These are phyloP conservation scores for Excoecaria agallocha DNA, from an alignment of 345 rosid species.

Conservation along the genomic window DNA sequence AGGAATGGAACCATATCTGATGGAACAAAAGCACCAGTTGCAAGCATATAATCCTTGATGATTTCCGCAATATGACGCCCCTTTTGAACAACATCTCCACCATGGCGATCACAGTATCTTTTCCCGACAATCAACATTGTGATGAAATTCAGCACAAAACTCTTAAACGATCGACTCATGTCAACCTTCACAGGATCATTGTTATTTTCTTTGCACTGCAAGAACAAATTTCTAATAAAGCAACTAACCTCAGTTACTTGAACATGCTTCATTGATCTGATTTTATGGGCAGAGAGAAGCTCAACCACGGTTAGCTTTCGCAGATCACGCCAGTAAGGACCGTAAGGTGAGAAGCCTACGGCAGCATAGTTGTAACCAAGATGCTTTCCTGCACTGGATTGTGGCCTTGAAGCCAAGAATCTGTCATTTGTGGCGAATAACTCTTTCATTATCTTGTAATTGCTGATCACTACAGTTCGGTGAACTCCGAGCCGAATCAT, in stretches of 20 bases:
- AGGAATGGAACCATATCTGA: no score
- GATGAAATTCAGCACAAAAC: conserved; percentile 8
- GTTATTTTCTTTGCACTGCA: not conserved
- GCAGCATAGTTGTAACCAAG: conserved; percentile 16
- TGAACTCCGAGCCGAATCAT: not conserved
- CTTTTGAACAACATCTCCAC: not conserved
- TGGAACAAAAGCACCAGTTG: no score
- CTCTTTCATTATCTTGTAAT: conserved; percentile 7
- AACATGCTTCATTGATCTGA: conserved; percentile 19
- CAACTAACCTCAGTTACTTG: conserved; percentile 10
- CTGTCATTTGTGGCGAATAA: conserved; percentile 20
- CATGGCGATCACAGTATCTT: conserved; percentile 3
- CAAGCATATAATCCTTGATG: no score
- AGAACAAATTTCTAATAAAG: not conserved
- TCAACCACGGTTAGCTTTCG: conserved; percentile 19
- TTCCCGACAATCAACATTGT: conserved; percentile 27
- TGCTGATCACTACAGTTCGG: not conserved
- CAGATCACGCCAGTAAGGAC: conserved; percentile 16
- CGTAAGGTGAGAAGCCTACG: conserved; percentile 11
- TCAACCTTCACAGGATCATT: not conserved
- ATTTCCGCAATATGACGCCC: no score
- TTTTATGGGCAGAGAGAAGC: conserved; percentile 17
- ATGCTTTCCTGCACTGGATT: conserved; percentile 14
- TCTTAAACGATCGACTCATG: conserved; percentile 13
- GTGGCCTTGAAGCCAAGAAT: conserved; percentile 18